phyloP scores from a whole-genome alignment of 2,329 filamentous ascomycete genomes.

The Colletotrichum sp. region DNA sequence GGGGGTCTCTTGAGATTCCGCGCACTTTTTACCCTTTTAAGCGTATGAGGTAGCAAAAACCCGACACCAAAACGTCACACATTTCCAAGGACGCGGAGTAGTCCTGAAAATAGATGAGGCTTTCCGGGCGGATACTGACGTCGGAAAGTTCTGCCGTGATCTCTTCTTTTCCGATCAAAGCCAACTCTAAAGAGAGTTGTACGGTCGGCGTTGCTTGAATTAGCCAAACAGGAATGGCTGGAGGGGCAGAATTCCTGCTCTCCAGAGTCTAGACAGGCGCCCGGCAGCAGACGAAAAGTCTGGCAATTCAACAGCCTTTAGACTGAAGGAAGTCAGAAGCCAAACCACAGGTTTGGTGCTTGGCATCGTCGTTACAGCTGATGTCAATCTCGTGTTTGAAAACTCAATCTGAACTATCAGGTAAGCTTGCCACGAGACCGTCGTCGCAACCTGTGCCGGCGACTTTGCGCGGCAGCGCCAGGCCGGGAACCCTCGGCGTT shows the following conservation, averaged over 20 bases:
- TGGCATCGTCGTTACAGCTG: not conserved
- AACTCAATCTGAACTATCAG: not conserved
- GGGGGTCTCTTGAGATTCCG: not conserved
- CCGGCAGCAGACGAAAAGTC: not conserved
- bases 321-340: not conserved
- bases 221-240: not conserved
- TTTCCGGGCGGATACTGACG: not conserved
- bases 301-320: not conserved
- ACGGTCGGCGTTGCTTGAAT: not conserved
- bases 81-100: not conserved
- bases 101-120: not conserved
- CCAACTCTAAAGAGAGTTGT: not conserved
- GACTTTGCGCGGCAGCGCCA: not conserved
- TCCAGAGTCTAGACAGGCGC: not conserved
- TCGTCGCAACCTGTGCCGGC: not conserved
- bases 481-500: not conserved
- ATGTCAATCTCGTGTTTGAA: not conserved
- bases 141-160: not conserved
- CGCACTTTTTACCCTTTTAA: not conserved
- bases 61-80: not conserved
- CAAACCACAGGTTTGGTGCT: not conserved
- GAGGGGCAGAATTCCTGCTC: not conserved
- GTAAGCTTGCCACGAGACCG: not conserved
- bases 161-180: not conserved
- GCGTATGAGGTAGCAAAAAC: not conserved